Percentiles rank a stretch among this genome's conserved stretches.
These are phyloP conservation scores for Vaccinium darrowii DNA, from an alignment of 148 eudicot species.

Conservation along the genomic window DNA sequence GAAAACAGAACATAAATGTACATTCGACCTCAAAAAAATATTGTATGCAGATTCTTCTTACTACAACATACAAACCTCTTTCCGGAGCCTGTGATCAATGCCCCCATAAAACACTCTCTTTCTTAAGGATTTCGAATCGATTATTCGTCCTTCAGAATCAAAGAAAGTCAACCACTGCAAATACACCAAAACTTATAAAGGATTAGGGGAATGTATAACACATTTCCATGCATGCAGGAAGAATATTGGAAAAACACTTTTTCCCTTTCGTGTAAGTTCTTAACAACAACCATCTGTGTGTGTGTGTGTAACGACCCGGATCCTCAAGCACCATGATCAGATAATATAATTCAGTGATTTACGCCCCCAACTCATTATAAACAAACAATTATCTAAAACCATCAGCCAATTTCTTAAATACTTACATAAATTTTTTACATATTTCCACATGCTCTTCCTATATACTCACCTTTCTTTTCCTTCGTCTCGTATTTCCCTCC, in stretches of 20 bases:
- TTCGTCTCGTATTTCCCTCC: too few species aligned
- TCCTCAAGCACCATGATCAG: too few species aligned
- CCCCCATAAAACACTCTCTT: conserved; percentile 95
- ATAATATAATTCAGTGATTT: too few species aligned
- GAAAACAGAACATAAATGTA: not conserved
- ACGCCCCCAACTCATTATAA: too few species aligned
- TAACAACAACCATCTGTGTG: not conserved
- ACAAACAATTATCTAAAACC: too few species aligned
- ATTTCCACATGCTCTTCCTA: too few species aligned
- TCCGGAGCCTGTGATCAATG: conserved; percentile 62
- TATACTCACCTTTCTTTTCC: too few species aligned
- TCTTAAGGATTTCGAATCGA: conserved; percentile 62
- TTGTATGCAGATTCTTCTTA: not conserved
- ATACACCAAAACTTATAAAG: conserved; percentile 20
- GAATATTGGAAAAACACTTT: not conserved
- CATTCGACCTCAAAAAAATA: not conserved
- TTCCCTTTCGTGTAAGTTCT: not conserved
- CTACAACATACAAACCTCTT: conserved; percentile 55
- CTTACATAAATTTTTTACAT: too few species aligned
- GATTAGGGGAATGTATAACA: not conserved
- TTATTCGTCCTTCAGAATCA: conserved; percentile 83
- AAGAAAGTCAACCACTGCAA: conserved; percentile 77
- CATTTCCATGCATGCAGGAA: not conserved
- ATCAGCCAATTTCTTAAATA: too few species aligned
- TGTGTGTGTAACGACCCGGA: too few species aligned